Percentiles rank a stretch among this genome's conserved stretches.
Evolutionary conservation across 345 rosid species (phyloP).

Genomic region (Eucalyptus paniculata): DNA sequence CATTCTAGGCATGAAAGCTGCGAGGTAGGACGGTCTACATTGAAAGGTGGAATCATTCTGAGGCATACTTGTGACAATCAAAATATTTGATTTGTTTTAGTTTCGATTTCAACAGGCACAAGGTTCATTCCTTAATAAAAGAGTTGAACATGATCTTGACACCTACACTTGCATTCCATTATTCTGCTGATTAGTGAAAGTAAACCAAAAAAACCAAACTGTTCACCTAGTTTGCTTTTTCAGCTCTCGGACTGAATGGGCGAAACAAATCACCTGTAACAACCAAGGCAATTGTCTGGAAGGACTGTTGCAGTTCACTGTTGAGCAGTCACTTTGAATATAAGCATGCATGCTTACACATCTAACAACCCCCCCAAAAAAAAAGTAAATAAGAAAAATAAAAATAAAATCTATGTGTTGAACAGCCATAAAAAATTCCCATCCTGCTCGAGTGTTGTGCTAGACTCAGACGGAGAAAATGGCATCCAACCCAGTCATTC

Average conservation of each 20-base stretch:
- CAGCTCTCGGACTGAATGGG: neutral
- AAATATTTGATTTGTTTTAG: neutral
- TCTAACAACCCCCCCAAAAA: neutral
- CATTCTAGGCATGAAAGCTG: neutral
- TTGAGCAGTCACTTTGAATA: neutral
- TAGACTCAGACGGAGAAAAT: neutral
- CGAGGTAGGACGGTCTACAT: neutral
- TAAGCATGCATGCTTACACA: neutral
- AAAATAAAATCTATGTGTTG: neutral
- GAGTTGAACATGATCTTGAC: neutral
- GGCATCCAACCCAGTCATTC: neutral
- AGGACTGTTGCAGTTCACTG: neutral
- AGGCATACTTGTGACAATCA: neutral
- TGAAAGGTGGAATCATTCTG: neutral
- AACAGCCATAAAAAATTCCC: neutral
- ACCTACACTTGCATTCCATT: neutral
- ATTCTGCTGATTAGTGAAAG: neutral
- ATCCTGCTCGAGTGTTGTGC: neutral
- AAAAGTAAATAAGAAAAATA: neutral
- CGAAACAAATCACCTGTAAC: neutral
- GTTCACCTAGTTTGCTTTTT: neutral
- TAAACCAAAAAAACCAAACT: neutral
- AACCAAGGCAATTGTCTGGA: neutral
- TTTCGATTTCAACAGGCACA: neutral
- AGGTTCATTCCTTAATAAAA: neutral